Evolutionary conservation across 2,329 filamentous ascomycete species (phyloP), one percentile per base, ranked within the genome.

Genomic region (Camillea tinctor): DNA sequence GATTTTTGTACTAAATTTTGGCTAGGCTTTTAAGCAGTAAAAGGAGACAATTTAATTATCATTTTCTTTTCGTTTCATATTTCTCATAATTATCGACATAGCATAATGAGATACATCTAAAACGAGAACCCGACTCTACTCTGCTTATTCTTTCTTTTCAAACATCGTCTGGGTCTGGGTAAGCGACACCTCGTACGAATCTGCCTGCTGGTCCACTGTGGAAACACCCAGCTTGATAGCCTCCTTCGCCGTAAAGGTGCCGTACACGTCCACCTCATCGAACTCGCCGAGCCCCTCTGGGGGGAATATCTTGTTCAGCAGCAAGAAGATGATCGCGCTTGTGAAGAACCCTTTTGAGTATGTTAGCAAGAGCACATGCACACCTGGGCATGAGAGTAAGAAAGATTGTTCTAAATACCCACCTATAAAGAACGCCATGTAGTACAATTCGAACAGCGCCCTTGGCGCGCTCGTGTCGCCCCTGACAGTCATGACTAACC

Each of bases 361-460:
- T 9, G 13, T 50, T n/a, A 53, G 63, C 22, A 65, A 58, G 24
- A 44, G 44, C 8, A 17, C 51, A n/a, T 56, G 15, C 21, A n/a
- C 24, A 20, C 9, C 7, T n/a, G n/a, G 20, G 15, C 54, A 1
- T 15, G 54, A 1, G 6, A 9, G 8, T 8, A 63, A 15, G 15
- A 20, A 15, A 9, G 61, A 63, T 21, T 63, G n/a, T n/a, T n/a
- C n/a, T 7, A 30, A 7, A 63, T 1, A 64, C 61, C 55, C 49
- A 59, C 79, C 79, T 17, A 79, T 71, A 13, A 81, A 72, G 60
- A 81, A 81, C 0, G 80, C 77, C 71, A 79, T 77, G 59, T 77
- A 80, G 63, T 81, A 81, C 19, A 81, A 63, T 64, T 81, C 71
- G n/a, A 74, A 75, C 40, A 80, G 61, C 3, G 68, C 70, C 26